Percentiles rank a stretch among this genome's conserved stretches.
These are phyloP conservation scores for Agrocybe pediades DNA, from an alignment of 768 basidiomycete genomes.

Conservation along the genomic window DNA sequence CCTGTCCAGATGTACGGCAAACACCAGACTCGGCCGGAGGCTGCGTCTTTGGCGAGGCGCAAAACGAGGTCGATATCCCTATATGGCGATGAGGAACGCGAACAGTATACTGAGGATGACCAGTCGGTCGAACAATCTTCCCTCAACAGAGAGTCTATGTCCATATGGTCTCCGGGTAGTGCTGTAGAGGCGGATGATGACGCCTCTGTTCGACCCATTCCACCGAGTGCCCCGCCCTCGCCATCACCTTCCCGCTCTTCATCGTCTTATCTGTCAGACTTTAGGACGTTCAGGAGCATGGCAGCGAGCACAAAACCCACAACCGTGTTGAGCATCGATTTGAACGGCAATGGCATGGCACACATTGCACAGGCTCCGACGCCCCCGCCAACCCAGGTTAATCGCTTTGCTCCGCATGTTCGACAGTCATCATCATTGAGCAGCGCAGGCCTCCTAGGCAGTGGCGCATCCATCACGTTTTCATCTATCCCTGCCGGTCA, in stretches of 20 bases:
- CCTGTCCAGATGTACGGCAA: slow-evolving; percentile 31
- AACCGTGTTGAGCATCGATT: slow-evolving; percentile 87
- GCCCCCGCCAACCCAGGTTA: slow-evolving; percentile 48
- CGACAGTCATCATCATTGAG: slow-evolving; percentile 63
- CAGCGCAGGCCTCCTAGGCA: slow-evolving; percentile 42
- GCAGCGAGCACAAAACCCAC: slow-evolving; percentile 94
- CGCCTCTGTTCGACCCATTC: slow-evolving; percentile 87
- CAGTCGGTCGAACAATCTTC: slow-evolving; percentile 55
- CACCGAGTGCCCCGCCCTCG: slow-evolving; percentile 86
- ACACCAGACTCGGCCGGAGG: slow-evolving; percentile 35
- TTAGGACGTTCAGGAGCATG: slow-evolving; percentile 80
- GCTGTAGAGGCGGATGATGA: slow-evolving; percentile 89
- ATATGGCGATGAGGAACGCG: slow-evolving; percentile 55
- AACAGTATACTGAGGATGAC: slow-evolving; percentile 47
- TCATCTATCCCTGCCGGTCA: slow-evolving; percentile 59
- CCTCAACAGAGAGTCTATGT: slow-evolving; percentile 70
- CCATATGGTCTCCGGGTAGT: slow-evolving; percentile 79
- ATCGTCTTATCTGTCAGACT: slow-evolving; percentile 80
- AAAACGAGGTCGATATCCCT: slow-evolving; percentile 61
- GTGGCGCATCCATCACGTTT: slow-evolving; percentile 70
- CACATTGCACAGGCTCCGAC: slow-evolving; percentile 88
- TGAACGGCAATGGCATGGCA: slow-evolving; percentile 78
- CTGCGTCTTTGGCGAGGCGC: slow-evolving; percentile 34
- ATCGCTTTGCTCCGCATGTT: slow-evolving; percentile 59
- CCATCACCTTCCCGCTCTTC: slow-evolving; percentile 85